A percentile compares a stretch with the other conserved stretches of the same genome.
These are phyloP conservation scores for Endocarpon pusillum DNA, from an alignment of 495 filamentous ascomycete species.

Conservation along the genomic window DNA sequence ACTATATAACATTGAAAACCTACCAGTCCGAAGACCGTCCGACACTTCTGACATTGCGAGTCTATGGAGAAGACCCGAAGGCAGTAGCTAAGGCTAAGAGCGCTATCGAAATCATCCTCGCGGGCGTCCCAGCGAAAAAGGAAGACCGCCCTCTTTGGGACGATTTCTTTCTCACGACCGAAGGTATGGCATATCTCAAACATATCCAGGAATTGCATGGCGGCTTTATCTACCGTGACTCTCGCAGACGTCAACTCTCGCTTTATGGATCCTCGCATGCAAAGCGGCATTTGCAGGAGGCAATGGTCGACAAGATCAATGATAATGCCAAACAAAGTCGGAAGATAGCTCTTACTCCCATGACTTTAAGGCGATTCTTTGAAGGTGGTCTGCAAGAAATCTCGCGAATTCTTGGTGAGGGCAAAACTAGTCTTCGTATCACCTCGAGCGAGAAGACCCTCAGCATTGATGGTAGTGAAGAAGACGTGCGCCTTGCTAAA, in stretches of 20 bases:
- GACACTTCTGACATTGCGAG: slow-evolving; percentile 6
- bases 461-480: neutral
- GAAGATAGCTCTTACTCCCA: no score
- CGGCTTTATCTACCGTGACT: slow-evolving; percentile 3
- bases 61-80: slow-evolving; percentile 4
- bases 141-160: slow-evolving; percentile 15
- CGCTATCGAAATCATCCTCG: slow-evolving; percentile 5
- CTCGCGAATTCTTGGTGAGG: slow-evolving; percentile 3
- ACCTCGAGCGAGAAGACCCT: neutral
- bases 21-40: slow-evolving; percentile 13
- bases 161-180: slow-evolving; percentile 12
- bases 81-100: slow-evolving; percentile 9
- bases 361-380: slow-evolving; percentile 3
- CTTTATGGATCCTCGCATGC: slow-evolving; percentile 12
- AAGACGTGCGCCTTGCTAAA: neutral
- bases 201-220: neutral
- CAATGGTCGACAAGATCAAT: no score
- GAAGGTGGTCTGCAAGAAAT: slow-evolving; percentile 5
- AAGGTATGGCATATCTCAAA: slow-evolving; percentile 3
- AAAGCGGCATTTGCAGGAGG: no score
- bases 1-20: slow-evolving; percentile 13
- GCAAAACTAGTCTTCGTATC: slow-evolving; percentile 2
- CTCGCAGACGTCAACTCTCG: slow-evolving; percentile 7
- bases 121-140: slow-evolving; percentile 4
- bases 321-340: no score